Evolutionary conservation across 140 eudicot species (phyloP), one percentile per base, ranked within the genome.

Genomic region (Ambrosia hybrid): DNA sequence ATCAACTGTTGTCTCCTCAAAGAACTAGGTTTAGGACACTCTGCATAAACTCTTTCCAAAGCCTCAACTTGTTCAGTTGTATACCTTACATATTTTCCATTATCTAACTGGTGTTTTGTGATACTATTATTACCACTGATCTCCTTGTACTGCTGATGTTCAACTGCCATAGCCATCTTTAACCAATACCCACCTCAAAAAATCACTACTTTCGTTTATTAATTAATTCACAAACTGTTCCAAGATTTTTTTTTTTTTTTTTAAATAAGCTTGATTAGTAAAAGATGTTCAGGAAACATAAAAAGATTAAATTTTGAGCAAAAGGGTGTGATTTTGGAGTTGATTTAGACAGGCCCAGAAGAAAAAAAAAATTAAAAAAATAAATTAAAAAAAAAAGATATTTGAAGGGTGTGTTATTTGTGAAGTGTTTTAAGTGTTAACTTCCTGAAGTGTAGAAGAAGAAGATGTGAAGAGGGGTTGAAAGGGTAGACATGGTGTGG

Each of bases 41-140:
- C 98, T 11, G 95, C 88, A 60, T 92, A 92, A 46, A 92, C 96
- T 62, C 98, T 83, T 78, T 92, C 98, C 68, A 92, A 65, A 3
- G 98, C 98, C 73, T 92, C 98, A 51, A 92, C 93, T 70, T 92
- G 98, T 73, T 92, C 98, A 10, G 98, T 83, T 4, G 98, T 92
- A 57, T 92, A 92, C 51, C 98, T 67, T 6, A 90, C 98, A 78
- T 92, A 92, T 77, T 92, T 92, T 1, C 98, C 91, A 15, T 85
- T 73, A 57, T 89, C 98, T 73, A 90, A 46, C 71, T 80, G 85
- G 41, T 77, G 83, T 30, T 78, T 80, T 3, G 81, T 86, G 49
- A 85, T 85, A 63, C 74, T 85, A 21, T 77, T 85, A 65, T 82
- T 90, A 72, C 84, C 82, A 72, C 88, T 84, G 65, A 78, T 74